These are phyloP conservation scores for Pholiota molesta DNA, from an alignment of 768 basidiomycete genomes.

Conservation along the genomic window DNA sequence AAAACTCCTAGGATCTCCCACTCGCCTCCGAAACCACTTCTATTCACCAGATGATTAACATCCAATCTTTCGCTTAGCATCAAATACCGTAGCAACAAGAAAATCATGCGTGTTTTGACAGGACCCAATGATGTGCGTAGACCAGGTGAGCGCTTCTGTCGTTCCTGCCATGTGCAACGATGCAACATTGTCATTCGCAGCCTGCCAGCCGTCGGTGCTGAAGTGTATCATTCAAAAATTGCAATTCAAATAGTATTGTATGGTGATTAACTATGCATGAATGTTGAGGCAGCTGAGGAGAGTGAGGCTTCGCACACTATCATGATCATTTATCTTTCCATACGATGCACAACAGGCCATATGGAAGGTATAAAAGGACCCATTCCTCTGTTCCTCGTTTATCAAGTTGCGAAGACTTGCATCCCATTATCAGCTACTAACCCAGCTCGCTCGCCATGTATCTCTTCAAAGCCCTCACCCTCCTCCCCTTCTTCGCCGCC, in stretches of 20 bases:
- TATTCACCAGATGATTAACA: not conserved
- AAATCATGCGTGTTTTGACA: conserved; percentile 3
- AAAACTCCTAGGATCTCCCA: no score
- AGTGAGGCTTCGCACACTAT: not conserved
- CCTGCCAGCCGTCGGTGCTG: not conserved
- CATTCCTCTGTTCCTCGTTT: not conserved
- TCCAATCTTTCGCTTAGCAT: not conserved
- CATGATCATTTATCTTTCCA: not conserved
- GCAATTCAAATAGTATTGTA: not conserved
- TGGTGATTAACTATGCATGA: not conserved
- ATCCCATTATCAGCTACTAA: not conserved
- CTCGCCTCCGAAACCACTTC: no score
- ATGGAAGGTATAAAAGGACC: not conserved
- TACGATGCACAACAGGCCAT: not conserved
- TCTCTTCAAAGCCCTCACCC: conserved; percentile 12
- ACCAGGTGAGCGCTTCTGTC: not conserved
- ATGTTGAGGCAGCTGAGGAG: not conserved
- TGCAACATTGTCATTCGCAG: not conserved
- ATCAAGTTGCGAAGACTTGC: no score
- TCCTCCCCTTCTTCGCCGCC: conserved; percentile 13
- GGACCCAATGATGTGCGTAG: not conserved
- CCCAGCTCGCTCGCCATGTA: conserved; percentile 7
- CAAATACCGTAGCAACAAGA: not conserved
- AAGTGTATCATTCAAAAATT: not conserved
- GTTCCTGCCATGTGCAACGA: not conserved